These are phyloP conservation scores for Closterium sp. DNA, from an alignment of 139 green algal genomes.

Conservation along the genomic window DNA sequence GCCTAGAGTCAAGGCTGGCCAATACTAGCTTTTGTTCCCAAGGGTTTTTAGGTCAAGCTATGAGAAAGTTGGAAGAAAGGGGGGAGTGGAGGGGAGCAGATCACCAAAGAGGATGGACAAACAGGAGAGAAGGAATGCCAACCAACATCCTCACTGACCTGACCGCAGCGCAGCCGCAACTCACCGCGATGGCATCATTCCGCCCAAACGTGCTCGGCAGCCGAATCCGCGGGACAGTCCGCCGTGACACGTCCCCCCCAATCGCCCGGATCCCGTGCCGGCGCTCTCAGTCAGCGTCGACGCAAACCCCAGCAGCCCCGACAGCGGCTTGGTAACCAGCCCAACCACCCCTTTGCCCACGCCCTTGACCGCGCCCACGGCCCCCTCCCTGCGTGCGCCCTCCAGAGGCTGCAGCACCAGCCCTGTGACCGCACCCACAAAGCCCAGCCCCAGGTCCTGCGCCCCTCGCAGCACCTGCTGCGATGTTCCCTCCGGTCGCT, in stretches of 20 bases:
- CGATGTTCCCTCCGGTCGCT: slow-evolving; percentile 4
- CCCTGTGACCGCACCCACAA: slow-evolving; percentile 61
- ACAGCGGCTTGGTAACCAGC: slow-evolving; percentile 52
- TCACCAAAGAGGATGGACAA: too few species aligned
- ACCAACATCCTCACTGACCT: too few species aligned
- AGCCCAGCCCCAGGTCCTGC: slow-evolving; percentile 54
- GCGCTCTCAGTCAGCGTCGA: slow-evolving; percentile 52
- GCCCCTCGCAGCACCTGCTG: slow-evolving; percentile 24
- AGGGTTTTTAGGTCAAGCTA: too few species aligned
- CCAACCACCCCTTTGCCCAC: slow-evolving; percentile 52
- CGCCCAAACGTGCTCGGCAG: slow-evolving; percentile 15
- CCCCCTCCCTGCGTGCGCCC: slow-evolving; percentile 52
- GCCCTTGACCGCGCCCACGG: slow-evolving; percentile 56
- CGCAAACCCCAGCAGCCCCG: slow-evolving; percentile 56
- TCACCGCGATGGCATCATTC: slow-evolving; percentile 7
- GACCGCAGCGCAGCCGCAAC: not conserved
- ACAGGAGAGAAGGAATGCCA: too few species aligned
- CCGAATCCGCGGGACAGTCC: not conserved
- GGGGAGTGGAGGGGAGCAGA: too few species aligned
- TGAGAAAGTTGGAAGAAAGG: too few species aligned
- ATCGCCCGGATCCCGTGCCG: slow-evolving; percentile 46
- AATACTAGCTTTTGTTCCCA: not conserved
- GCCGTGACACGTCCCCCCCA: slow-evolving; percentile 32
- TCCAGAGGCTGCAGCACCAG: slow-evolving; percentile 56
- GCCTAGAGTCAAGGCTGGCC: not conserved